These are phyloP conservation scores for Penicillium capsulatum DNA, from an alignment of 2,329 filamentous ascomycete species.

Conservation along the genomic window DNA sequence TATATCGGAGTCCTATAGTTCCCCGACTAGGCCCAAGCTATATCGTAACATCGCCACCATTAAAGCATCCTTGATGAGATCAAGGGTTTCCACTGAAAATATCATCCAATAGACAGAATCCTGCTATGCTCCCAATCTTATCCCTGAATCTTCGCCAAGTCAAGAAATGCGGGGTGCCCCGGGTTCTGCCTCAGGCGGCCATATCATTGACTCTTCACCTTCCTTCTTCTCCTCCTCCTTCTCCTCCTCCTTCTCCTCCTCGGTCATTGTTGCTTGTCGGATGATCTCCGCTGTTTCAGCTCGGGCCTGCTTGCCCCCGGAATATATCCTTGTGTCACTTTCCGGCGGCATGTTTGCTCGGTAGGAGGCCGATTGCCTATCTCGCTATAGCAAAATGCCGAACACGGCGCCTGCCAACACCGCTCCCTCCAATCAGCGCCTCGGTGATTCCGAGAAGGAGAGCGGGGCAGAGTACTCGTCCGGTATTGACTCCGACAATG, in stretches of 20 bases:
- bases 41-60: too few species aligned
- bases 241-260: conserved; percentile 11
- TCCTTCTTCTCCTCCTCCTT: conserved; percentile 9
- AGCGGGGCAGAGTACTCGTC: conserved; percentile 36
- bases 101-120: too few species aligned
- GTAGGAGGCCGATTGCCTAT: conserved; percentile 17
- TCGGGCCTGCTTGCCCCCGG: conserved; percentile 2
- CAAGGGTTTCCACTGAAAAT: too few species aligned
- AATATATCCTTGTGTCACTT: conserved; percentile 2
- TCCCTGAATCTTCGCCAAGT: conserved; percentile 5
- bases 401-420: conserved; percentile 28
- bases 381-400: conserved; percentile 35
- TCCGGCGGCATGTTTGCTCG: conserved; percentile 19
- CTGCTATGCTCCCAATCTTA: too few species aligned
- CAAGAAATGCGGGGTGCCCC: conserved; percentile 25
- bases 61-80: too few species aligned
- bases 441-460: conserved; percentile 25
- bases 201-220: too few species aligned
- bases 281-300: conserved; percentile 9
- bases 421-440: conserved; percentile 20
- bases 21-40: too few species aligned
- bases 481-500: conserved; percentile 34
- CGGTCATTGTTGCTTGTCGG: conserved; percentile 12
- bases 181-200: conserved; percentile 21
- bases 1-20: too few species aligned